Evolutionary conservation across 345 rosid genomes (phyloP), one percentile per base, ranked within the genome.

Genomic region (Rhizophora apiculata): DNA sequence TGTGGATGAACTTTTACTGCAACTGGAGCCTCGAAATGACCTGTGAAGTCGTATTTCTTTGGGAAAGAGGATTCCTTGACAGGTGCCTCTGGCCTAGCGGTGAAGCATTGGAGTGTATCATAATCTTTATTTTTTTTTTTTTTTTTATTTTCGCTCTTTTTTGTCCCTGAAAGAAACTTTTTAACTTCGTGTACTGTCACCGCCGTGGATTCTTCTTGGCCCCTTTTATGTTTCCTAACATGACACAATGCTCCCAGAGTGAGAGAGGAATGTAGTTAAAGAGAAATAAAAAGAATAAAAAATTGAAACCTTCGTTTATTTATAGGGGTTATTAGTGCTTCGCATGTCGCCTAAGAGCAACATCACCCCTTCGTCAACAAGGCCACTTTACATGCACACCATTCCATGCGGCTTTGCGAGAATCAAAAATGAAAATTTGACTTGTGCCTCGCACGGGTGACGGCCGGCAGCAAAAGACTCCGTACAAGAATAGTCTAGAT

Each of bases 21-120:
- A 19, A 20, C 6, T 15, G 21, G 60, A 6, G 31, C 49, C 69
- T 18, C 21, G 22, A 54, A 31, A 18, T 48, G 68, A 64, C 36
- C 34, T 20, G 26, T 64, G 56, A 64, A 66, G 59, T 8, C 2
- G 20, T 66, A 26, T 56, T 30, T 22, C 29, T 10, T 1, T 22
- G 48, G 30, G 32, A 39, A 52, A 29, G 4, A 36, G 37, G 24
- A 54, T 46, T 64, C 52, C 54, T 46, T 34, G n/a, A 20, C 19
- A 46, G 10, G 15, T 36, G 31, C 29, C 34, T 34, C 57, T 19
- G 37, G 57, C 68, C 56, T 48, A 46, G 24, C 24, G 55, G 53
- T 64, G 68, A 22, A 48, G 68, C 24, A 64, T 52, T 27, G 68
- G 19, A 64, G 19, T 30, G 24, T 29, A 26, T 64, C 24, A 30